These are phyloP conservation scores for Phytopythium delawarense DNA, from an alignment of 352 stramenopile genomes.

Conservation along the genomic window DNA sequence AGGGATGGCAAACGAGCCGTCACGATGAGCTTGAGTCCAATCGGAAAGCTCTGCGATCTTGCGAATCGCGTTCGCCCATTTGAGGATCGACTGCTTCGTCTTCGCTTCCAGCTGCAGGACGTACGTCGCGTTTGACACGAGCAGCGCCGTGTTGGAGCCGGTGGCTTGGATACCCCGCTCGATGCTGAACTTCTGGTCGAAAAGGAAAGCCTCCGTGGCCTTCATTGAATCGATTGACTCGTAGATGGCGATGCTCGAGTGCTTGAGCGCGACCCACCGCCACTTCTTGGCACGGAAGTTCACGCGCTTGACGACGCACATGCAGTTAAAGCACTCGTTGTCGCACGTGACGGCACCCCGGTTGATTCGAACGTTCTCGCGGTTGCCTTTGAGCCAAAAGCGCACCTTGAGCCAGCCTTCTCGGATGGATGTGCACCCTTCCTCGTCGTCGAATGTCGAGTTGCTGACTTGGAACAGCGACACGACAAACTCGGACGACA, in stretches of 20 bases:
- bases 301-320: slow-evolving; percentile 84
- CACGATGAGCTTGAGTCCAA: slow-evolving; percentile 73
- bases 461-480: slow-evolving; percentile 83
- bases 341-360: slow-evolving; percentile 69
- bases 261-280: slow-evolving; percentile 81
- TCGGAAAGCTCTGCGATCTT: slow-evolving; percentile 58
- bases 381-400: slow-evolving; percentile 82
- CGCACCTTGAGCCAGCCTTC: slow-evolving; percentile 83
- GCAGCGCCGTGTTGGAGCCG: slow-evolving; percentile 68
- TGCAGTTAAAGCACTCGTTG: slow-evolving; percentile 89
- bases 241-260: slow-evolving; percentile 77
- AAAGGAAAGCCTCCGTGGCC: slow-evolving; percentile 67
- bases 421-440: slow-evolving; percentile 69
- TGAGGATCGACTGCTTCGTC: slow-evolving; percentile 70
- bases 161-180: slow-evolving; percentile 74
- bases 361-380: slow-evolving; percentile 84
- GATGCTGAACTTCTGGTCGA: slow-evolving; percentile 83
- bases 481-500: slow-evolving; percentile 65
- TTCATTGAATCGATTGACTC: slow-evolving; percentile 68
- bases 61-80: slow-evolving; percentile 83
- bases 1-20: slow-evolving; percentile 77
- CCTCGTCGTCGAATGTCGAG: slow-evolving; percentile 71
- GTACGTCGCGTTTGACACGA: slow-evolving; percentile 81
- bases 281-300: slow-evolving; percentile 80
- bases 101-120: slow-evolving; percentile 84